Conservation (phyloP, 495 filamentous ascomycete species). For the Pyronema domesticum region DNA sequence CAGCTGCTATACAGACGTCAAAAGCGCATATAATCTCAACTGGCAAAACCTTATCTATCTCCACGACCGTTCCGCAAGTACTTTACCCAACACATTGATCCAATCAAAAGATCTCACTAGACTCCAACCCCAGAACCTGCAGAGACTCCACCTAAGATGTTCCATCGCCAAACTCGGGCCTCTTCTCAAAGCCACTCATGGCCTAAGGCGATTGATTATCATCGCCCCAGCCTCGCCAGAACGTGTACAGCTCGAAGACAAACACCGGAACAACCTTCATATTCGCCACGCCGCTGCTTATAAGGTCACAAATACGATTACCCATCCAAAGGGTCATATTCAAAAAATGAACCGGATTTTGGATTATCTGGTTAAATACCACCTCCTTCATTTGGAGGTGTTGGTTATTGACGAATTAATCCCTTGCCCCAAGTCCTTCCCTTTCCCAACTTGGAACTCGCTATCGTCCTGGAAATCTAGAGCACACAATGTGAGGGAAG, state of each 20-base stretch:
- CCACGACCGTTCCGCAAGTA: not conserved
- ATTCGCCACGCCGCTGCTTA: not conserved
- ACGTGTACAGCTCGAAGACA: not conserved
- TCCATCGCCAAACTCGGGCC: not conserved
- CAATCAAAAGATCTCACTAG: not conserved
- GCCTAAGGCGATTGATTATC: not conserved
- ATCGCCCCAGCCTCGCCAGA: not conserved
- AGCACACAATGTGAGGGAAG: conserved; percentile 4
- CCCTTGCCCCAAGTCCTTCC: conserved; percentile 1
- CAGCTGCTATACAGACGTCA: too few species aligned
- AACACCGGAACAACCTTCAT: not conserved
- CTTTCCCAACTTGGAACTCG: conserved; percentile 1
- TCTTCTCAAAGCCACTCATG: not conserved
- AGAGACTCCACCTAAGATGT: not conserved
- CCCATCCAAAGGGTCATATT: not conserved
- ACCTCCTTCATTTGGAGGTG: conserved; percentile 10
- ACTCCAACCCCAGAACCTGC: not conserved
- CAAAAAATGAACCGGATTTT: conserved; percentile 4
- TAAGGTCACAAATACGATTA: not conserved
- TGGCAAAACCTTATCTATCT: not conserved
- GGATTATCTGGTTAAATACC: conserved; percentile 9
- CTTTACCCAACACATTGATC: not conserved
- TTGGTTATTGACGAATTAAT: conserved; percentile 15
- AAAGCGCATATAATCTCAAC: not conserved
- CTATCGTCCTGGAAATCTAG: conserved; percentile 6